Percentiles rank a stretch among this genome's conserved stretches.
phyloP scores from a whole-genome alignment of 148 eudicot genomes.

The Polygonum aviculare region DNA sequence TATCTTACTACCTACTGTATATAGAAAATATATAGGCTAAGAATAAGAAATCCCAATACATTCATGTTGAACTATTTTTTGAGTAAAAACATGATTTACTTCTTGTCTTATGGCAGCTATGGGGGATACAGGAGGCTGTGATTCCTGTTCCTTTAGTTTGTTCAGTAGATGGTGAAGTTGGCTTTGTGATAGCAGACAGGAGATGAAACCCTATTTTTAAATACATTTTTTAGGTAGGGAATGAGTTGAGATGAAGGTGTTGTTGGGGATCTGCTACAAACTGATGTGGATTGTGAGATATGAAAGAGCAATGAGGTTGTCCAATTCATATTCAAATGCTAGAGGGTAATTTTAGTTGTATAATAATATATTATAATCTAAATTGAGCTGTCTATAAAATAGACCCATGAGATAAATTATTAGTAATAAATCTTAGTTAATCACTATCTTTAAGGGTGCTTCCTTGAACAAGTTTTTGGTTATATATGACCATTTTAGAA shows the following conservation, averaged over 20 bases:
- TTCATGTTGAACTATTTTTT: neutral
- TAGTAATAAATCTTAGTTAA: neutral
- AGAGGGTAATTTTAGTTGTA: neutral
- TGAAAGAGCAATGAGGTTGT: too few species aligned
- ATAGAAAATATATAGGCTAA: too few species aligned
- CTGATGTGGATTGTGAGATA: neutral
- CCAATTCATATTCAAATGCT: neutral
- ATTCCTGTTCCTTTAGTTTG: neutral
- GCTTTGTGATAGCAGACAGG: neutral
- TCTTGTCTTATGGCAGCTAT: neutral
- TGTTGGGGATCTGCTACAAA: neutral
- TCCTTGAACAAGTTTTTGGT: neutral
- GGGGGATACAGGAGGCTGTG: neutral
- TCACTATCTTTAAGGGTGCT: neutral
- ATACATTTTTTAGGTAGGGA: neutral
- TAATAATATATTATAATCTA: neutral
- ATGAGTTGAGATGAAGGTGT: neutral
- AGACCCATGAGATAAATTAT: neutral
- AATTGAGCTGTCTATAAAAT: neutral
- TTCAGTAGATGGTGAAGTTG: neutral
- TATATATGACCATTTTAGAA: neutral
- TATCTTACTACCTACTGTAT: too few species aligned
- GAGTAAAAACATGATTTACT: neutral
- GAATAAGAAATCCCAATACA: neutral
- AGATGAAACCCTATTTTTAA: neutral